Conservation (phyloP, 495 filamentous ascomycete species). For the Rhypophila decipiens region DNA sequence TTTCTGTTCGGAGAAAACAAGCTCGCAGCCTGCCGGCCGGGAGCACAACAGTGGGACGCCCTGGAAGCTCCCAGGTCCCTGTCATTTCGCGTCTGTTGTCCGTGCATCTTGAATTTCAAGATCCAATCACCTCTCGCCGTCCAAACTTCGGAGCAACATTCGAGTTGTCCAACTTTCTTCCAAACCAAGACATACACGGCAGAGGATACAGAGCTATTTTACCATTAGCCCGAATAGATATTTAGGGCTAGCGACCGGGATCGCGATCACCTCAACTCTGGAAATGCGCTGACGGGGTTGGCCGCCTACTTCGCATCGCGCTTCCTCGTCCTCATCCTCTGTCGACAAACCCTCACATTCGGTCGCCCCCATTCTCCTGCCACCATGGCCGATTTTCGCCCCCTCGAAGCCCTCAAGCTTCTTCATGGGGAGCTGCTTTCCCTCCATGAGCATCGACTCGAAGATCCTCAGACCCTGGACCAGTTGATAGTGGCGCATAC, state of each 20-base stretch:
- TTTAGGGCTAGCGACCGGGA: not conserved
- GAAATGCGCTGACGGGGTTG: constrained; percentile 16
- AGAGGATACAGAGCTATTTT: no score
- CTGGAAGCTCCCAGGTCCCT: constrained; percentile 7
- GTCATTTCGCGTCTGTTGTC: not conserved
- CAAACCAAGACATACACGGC: no score
- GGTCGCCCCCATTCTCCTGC: constrained; percentile 20
- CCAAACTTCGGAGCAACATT: no score
- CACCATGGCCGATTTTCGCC: constrained; percentile 59
- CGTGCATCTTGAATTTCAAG: not conserved
- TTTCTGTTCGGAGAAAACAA: no score
- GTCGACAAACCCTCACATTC: not conserved
- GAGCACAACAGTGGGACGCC: constrained; percentile 17
- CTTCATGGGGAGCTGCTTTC: constrained; percentile 73
- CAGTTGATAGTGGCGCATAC: constrained; percentile 62
- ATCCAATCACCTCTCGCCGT: not conserved
- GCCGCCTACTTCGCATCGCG: not conserved
- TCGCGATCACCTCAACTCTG: not conserved
- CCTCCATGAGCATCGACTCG: constrained; percentile 53
- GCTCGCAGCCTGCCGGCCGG: constrained; percentile 8
- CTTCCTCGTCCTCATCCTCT: not conserved
- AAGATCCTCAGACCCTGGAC: constrained; percentile 56
- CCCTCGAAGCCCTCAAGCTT: constrained; percentile 62
- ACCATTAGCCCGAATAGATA: no score
- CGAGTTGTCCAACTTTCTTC: no score